Base-by-base conservation (phyloP, 2,329 filamentous ascomycete genomes). In the Epichloe aotearoae region DNA sequence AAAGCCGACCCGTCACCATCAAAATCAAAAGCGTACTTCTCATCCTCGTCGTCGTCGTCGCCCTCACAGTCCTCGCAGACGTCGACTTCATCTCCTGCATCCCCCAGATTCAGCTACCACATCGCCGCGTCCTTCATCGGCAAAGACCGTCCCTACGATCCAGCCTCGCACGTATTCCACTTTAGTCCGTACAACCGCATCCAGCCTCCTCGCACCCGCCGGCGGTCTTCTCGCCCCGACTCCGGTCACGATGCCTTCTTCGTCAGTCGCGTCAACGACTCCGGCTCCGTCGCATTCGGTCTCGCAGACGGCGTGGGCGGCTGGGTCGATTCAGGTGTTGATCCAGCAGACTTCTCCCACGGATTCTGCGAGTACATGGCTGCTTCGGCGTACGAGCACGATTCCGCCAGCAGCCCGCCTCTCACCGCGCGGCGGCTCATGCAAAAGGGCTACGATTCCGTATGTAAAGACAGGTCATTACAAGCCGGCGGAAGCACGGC, bases 171-270 rank as follows among this genome's bases (percentile, higher is more conserved):
- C 67, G 72, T 85, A 51, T 86, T 85, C 66, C 80, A 83, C 62
- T 90, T 88, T 70, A 81, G 84, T 56, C 80, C 80, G 1, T 74
- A 80, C 66, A 73, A 80, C 60, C 73, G 73, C 47, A 80, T 77
- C 56, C 76, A 75, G 54, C 73, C 71, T 53, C 73, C 73, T 19
- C 61, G 60, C 17, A 58, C 61, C 44, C 61, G 64, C 20, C 64
- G 62, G 36, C 62, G 56, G 47, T 64, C 65, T 36, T 61, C 62
- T 33, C 80, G 86, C 23, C 86, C 84, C 47, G 84, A 81, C 52
- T 93, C 86, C 47, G 93, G 93, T 15, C 90, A 98, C 68, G 93
- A 98, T 75, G 88, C 93, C 52, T 97, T 96, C 72, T 98, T 98
- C 68, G 84, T 93, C 59, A 80, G 85, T 62, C 80, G 83, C 23